These are phyloP conservation scores for Ophiostoma angusticollis DNA, from an alignment of 2,329 filamentous ascomycete genomes.

Conservation along the genomic window DNA sequence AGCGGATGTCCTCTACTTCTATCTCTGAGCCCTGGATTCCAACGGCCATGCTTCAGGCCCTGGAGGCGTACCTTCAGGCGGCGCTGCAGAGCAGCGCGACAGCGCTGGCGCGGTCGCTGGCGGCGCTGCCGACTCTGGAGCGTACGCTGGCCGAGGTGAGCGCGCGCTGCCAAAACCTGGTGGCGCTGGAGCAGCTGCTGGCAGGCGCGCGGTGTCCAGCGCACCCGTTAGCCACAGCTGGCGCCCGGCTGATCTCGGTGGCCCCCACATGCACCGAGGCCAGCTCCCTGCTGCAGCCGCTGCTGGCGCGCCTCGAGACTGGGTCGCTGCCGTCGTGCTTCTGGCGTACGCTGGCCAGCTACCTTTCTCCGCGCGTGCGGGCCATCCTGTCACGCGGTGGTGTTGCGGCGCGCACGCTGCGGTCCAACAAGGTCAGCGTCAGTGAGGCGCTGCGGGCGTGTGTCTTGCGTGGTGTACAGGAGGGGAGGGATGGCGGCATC, in stretches of 20 bases:
- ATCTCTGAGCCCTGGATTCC: constrained; percentile 56
- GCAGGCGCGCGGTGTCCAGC: constrained; percentile 51
- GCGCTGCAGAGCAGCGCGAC: constrained; percentile 68
- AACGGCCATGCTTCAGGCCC: constrained; percentile 56
- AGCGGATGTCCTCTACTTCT: no score
- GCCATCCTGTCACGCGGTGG: constrained; percentile 77
- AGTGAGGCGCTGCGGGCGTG: constrained; percentile 70
- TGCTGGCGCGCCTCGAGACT: constrained; percentile 72
- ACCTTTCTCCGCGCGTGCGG: constrained; percentile 62
- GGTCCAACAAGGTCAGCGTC: constrained; percentile 60
- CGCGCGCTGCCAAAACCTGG: constrained; percentile 75
- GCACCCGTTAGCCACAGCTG: constrained; percentile 59
- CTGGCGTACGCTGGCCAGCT: constrained; percentile 78
- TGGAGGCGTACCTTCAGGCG: constrained; percentile 73
- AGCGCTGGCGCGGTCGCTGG: constrained; percentile 60
- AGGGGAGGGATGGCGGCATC: constrained; percentile 42
- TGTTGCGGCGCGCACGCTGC: constrained; percentile 67
- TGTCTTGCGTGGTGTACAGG: constrained; percentile 62
- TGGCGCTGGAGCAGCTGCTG: constrained; percentile 73
- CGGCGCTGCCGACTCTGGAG: constrained; percentile 70
- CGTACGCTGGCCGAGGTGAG: constrained; percentile 71
- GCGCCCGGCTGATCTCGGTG: constrained; percentile 21
- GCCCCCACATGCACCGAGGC: constrained; percentile 18
- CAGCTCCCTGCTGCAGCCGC: constrained; percentile 51
- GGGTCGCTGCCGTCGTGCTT: constrained; percentile 81